Conservation (phyloP, 148 eudicot species). For the Hydrangea macrophylla region DNA sequence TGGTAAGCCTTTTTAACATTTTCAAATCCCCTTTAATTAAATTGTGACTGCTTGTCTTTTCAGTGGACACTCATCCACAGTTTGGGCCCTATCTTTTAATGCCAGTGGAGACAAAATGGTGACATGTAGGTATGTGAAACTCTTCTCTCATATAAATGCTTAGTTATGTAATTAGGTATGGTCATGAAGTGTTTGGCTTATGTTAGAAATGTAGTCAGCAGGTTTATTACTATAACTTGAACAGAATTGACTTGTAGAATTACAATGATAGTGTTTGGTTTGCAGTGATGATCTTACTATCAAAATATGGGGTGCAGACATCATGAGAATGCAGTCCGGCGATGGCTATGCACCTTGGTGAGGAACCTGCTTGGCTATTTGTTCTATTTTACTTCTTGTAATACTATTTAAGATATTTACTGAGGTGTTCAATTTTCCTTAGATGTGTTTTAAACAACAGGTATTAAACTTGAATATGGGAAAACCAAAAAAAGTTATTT, state of each 20-base stretch:
- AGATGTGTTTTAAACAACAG: no score
- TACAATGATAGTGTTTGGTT: constrained; percentile 3
- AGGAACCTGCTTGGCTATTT: constrained; percentile 23
- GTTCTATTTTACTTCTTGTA: neutral
- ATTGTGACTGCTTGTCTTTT: constrained; percentile 18
- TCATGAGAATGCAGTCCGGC: constrained; percentile 40
- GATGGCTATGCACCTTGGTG: constrained; percentile 69
- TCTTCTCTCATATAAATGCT: constrained; percentile 1
- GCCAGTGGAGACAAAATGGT: constrained; percentile 85
- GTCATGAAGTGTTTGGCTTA: neutral
- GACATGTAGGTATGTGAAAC: constrained; percentile 67
- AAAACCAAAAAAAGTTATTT: no score
- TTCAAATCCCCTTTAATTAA: neutral
- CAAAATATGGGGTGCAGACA: constrained; percentile 79
- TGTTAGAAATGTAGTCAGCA: neutral
- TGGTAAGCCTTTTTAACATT: no score
- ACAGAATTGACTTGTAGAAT: neutral
- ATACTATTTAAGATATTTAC: no score
- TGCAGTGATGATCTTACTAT: constrained; percentile 93
- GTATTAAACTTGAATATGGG: no score
- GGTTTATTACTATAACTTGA: constrained; percentile 3
- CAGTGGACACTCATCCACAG: constrained; percentile 94
- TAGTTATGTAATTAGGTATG: constrained; percentile 11
- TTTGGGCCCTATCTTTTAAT: constrained; percentile 84
- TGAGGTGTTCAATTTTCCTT: no score